Evolutionary conservation across 768 basidiomycete species (phyloP), one percentile per base, ranked within the genome.

Genomic region (Trametes cinnabarina): DNA sequence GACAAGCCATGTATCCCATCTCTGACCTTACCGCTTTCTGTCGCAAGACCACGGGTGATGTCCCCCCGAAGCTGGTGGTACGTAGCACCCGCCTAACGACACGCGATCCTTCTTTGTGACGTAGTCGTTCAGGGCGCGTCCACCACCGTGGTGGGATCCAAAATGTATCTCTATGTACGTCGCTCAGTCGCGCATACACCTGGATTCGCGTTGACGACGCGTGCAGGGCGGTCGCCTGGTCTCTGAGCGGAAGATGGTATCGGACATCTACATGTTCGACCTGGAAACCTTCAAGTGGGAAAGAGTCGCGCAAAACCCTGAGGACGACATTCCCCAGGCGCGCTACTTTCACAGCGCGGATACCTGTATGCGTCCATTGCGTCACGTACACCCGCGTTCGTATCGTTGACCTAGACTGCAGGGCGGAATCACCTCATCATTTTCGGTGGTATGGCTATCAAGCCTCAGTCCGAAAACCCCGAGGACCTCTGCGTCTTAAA

Each of bases 271-370:
- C 74, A 78, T 85, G 37, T 93, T 98, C 70, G 89, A 98, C 75
- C 77, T 98, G 63, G 78, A 85, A 53, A 85, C 87, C 2, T 87
- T 90, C 67, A 73, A 77, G 11, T 99, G 97, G 97, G 82, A 87
- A 65, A 85, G 79, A 68, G 68, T 94, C 9, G 72, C 74, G 1
- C 77, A 82, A 17, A 77, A 76, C 51, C 75, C 79, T 1, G 88
- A 87, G 55, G 88, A 90, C 64, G 80, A 86, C 47, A 75, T 86
- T 10, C 94, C 96, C 0, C 79, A 83, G 46, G 82, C 94, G 23
- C 85, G 97, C 40, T 99, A 99, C 71, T 99, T 99, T 69, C 97
- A 99, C 73, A 92, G 89, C 60, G 83, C 92, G 12, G 94, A 97
- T 73, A 74, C 86, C 55, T 96, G 90, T 87, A 70, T 66, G 83